Base-by-base conservation (phyloP, 768 basidiomycete genomes). In the Mycena indigotica region DNA sequence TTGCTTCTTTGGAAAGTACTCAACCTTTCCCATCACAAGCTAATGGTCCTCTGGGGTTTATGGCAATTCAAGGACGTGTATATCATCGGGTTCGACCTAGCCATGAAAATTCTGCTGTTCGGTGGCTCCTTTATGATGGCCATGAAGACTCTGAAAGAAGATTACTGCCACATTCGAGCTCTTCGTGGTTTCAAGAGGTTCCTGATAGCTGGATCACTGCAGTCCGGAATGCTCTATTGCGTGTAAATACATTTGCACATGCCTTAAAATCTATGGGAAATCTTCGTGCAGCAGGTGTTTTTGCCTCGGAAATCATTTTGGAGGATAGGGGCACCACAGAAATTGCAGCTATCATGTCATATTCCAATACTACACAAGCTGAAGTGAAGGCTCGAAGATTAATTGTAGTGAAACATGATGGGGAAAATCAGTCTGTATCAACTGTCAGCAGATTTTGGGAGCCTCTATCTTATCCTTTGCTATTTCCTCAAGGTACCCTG, bases 401-500 rank as follows among this genome's bases (percentile, higher is more conserved):
- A 1, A 29, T 65, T 15, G 52, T 73, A 15, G 50, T 56, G 0
- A 52, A 48, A 2, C 39, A 12, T 0, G 45, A 55, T 38, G 28
- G 38, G 4, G 24, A 8, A 8, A 63, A 57, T 41, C 55, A 58
- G 13, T n/a, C 50, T 2, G 69, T 75, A 24, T 52, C 70, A 0
- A 69, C 65, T 8, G 30, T 66, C 13, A 73, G 73, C 29, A 66
- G 67, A 0, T 44, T 74, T 5, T 76, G 73, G 71, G 75, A 77
- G 50, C 74, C 76, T 0, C 55, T 77, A 0, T 64, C 65, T 0
- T 77, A 77, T 57, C 75, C 76, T 2, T 60, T 77, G 0, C 55
- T 76, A 6, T 77, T 76, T 51, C 76, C 74, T 15, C 66, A 70
- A 58, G 76, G 66, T 6, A 70, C 71, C 0, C 57, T 70, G 0